Base-by-base conservation (phyloP, 2,329 filamentous ascomycete genomes). In the Pestalotiopsis sp. region DNA sequence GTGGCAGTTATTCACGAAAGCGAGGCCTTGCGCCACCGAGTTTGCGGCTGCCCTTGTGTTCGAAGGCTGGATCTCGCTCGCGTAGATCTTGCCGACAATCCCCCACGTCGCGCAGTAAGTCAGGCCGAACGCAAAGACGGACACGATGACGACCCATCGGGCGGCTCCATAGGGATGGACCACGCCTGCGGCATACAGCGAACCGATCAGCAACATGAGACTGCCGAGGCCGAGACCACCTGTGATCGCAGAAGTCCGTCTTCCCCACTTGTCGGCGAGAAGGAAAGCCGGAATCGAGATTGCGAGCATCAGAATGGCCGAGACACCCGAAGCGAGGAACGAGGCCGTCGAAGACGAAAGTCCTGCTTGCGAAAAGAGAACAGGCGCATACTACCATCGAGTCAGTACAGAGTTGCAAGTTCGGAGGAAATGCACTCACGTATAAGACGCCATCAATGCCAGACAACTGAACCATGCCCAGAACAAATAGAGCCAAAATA, bases 381-480 rank as follows among this genome's bases (percentile, higher is more conserved):
- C 77, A 0, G 89, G 89, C 0, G 89, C 87, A 68, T 91, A 91
- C 83, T 88, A 58, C 14, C 13, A 31, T 39, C 4, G 3, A 11
- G 25, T 65, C 23, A 65, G 49, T 57, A 1, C 23, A 11, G 45
- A 20, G 0, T 3, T 0, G 11, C 27, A 17, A 23, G 3, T 13
- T 13, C 41, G 45, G 13, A 7, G 4, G 14, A 36, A 25, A 20
- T 65, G 3, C 17, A 79, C 83, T 75, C 74, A 88, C 87, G 68
- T 89, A 91, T 27, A 90, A 80, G 4, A 91, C 84, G 0, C 86
- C 89, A 71, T 91, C 89, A 64, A 91, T 91, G 0, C 89, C 88
- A 36, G 82, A 86, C 0, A 91, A 78, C 72, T 91, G 89, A 39
- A 88, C 83, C 82, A 90, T 88, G 1, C 81, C 84, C 75, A 91